phyloP scores from a whole-genome alignment of 2,329 filamentous ascomycete genomes.

The Leptosphaerulina australis region DNA sequence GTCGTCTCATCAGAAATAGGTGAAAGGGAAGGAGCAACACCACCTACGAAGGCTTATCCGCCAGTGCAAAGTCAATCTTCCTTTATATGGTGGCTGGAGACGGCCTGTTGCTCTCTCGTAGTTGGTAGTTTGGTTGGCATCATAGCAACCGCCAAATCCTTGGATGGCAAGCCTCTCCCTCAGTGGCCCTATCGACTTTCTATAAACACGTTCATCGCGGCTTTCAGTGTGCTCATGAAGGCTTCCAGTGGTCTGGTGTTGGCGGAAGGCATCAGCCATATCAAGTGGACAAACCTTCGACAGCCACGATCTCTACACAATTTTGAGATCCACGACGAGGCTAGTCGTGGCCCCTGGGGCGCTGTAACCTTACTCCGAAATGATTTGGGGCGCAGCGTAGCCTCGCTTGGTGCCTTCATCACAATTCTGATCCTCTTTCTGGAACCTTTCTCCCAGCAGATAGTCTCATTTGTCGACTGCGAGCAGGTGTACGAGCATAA shows the following conservation, averaged over 20 bases:
- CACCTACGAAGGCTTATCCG: not conserved
- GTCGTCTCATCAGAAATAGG: too few relatives aligned
- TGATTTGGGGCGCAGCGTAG: constrained; percentile 1
- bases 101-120: constrained; percentile 8
- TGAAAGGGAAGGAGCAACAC: not conserved
- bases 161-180: constrained; percentile 18
- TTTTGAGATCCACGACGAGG: constrained; percentile 15
- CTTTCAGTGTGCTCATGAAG: constrained; percentile 19
- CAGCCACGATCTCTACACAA: not conserved
- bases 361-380: constrained; percentile 1
- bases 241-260: constrained; percentile 13
- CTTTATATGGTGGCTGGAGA: constrained; percentile 22
- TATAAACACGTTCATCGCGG: constrained; percentile 37
- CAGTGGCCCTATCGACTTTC: constrained; percentile 27
- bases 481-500: not conserved
- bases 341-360: constrained; percentile 15
- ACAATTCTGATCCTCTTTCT: constrained; percentile 6
- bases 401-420: constrained; percentile 5
- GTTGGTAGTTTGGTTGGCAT: constrained; percentile 19
- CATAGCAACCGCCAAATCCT: constrained; percentile 2
- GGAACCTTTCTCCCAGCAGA: constrained; percentile 17
- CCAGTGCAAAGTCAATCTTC: not conserved
- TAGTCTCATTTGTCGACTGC: constrained; percentile 8
- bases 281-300: constrained; percentile 19
- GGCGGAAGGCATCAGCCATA: constrained; percentile 22